Evolutionary conservation across 306 rosid species (phyloP).

Genomic region (Vachellia collinsii): DNA sequence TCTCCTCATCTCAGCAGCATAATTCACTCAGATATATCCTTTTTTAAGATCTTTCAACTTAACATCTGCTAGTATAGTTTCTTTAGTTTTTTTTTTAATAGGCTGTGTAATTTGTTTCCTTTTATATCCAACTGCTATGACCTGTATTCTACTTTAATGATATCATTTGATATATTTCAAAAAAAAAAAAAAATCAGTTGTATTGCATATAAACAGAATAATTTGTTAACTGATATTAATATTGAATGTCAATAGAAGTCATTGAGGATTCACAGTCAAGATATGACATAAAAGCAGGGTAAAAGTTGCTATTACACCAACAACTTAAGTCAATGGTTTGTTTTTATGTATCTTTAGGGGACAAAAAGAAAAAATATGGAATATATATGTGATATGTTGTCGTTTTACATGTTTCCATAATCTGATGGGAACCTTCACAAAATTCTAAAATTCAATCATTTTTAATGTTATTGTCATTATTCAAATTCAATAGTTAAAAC

Average conservation of each 20-base stretch:
- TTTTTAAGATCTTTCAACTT: no score
- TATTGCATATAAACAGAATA: not conserved
- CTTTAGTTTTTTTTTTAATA: no score
- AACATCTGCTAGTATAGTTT: no score
- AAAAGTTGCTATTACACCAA: not conserved
- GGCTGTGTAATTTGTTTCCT: no score
- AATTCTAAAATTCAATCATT: not conserved
- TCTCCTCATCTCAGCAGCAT: no score
- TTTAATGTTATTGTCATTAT: not conserved
- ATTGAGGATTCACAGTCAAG: not conserved
- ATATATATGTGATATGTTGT: not conserved
- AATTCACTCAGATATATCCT: no score
- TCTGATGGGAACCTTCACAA: not conserved
- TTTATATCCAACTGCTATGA: no score
- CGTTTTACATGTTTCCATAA: not conserved
- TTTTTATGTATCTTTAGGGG: not conserved
- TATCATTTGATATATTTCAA: no score
- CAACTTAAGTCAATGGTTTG: not conserved
- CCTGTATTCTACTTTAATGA: no score
- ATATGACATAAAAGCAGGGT: not conserved
- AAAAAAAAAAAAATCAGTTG: no score
- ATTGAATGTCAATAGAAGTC: not conserved
- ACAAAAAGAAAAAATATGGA: not conserved
- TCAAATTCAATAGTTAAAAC: not conserved
- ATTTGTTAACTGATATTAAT: not conserved